phyloP scores from a whole-genome alignment of 176 grass and related monocot genomes.

The Paspalum vaginatum region DNA sequence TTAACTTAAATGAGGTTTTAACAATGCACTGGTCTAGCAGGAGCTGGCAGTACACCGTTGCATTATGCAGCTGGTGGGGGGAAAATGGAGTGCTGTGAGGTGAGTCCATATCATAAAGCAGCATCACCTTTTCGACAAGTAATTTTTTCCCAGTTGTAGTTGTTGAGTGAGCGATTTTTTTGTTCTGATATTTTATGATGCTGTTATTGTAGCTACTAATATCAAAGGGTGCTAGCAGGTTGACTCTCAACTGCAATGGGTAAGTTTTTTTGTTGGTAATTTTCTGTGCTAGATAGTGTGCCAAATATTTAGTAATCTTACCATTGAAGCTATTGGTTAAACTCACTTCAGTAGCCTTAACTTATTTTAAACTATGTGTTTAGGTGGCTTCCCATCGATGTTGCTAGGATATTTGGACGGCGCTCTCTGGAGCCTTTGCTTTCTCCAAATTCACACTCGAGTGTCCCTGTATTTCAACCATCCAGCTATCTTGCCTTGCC shows the following conservation, averaged over 20 bases:
- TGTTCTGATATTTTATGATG: constrained; percentile 29
- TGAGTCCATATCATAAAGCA: constrained; percentile 43
- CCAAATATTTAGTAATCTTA: constrained; percentile 23
- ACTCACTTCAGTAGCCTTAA: background rate
- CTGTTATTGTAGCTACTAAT: constrained; percentile 68
- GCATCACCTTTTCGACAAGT: constrained; percentile 21
- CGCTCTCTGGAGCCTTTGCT: constrained; percentile 73
- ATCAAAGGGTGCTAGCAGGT: constrained; percentile 84
- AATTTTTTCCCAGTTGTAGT: constrained; percentile 1
- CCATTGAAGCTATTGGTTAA: background rate
- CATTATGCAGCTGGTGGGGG: constrained; percentile 93
- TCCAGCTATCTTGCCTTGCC: constrained; percentile 91
- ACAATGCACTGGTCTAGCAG: constrained; percentile 47
- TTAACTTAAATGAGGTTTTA: constrained; percentile 22
- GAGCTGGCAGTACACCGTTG: constrained; percentile 89
- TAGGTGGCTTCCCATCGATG: constrained; percentile 92
- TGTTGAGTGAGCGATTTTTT: background rate
- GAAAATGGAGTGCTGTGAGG: constrained; percentile 89
- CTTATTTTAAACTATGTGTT: constrained; percentile 38
- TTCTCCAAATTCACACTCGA: constrained; percentile 74
- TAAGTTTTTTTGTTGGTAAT: constrained; percentile 38
- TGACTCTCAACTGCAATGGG: constrained; percentile 96
- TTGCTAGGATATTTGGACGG: constrained; percentile 83
- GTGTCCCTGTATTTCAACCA: constrained; percentile 67
- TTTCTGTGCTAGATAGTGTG: constrained; percentile 16